phyloP scores from a whole-genome alignment of 495 filamentous ascomycete species.

The Jackrogersella multiformis region DNA sequence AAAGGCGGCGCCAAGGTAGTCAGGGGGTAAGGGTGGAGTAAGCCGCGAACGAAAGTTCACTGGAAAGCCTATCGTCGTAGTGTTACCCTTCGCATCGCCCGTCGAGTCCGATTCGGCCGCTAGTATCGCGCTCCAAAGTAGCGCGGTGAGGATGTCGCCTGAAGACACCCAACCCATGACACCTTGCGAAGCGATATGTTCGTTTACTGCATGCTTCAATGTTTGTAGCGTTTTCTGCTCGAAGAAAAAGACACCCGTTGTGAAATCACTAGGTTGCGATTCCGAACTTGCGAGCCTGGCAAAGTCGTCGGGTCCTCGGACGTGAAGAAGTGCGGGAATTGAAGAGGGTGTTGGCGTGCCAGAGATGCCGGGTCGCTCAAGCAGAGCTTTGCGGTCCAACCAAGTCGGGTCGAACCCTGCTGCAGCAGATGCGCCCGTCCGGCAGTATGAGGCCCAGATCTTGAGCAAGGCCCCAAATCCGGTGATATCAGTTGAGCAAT shows the following conservation, averaged over 20 bases:
- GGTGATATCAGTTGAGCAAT: slow-evolving; percentile 43
- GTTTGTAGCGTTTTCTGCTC: slow-evolving; percentile 20
- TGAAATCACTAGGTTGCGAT: slow-evolving; percentile 5
- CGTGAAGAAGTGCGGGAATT: slow-evolving; percentile 36
- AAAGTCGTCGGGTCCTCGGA: slow-evolving; percentile 11
- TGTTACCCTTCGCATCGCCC: background rate
- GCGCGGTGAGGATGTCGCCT: slow-evolving; percentile 37
- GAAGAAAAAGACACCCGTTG: slow-evolving; percentile 38
- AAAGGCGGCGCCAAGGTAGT: slow-evolving; percentile 45
- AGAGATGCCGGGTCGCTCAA: background rate
- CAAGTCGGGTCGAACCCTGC: slow-evolving; percentile 34
- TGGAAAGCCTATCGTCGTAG: slow-evolving; percentile 41
- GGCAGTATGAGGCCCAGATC: slow-evolving; percentile 45
- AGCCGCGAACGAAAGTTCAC: slow-evolving; percentile 42
- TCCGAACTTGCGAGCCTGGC: background rate
- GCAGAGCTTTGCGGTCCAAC: slow-evolving; percentile 27
- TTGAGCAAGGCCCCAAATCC: slow-evolving; percentile 42
- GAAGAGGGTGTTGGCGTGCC: background rate
- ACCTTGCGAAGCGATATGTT: slow-evolving; percentile 20
- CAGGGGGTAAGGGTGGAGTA: slow-evolving; percentile 24
- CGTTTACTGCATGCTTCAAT: slow-evolving; percentile 34
- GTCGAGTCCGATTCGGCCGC: slow-evolving; percentile 18
- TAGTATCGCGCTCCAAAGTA: slow-evolving; percentile 42
- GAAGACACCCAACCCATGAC: slow-evolving; percentile 40
- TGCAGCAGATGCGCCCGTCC: slow-evolving; percentile 16